Base-by-base conservation (phyloP, 129 eudicot species). In the Pittosporum tobira region DNA sequence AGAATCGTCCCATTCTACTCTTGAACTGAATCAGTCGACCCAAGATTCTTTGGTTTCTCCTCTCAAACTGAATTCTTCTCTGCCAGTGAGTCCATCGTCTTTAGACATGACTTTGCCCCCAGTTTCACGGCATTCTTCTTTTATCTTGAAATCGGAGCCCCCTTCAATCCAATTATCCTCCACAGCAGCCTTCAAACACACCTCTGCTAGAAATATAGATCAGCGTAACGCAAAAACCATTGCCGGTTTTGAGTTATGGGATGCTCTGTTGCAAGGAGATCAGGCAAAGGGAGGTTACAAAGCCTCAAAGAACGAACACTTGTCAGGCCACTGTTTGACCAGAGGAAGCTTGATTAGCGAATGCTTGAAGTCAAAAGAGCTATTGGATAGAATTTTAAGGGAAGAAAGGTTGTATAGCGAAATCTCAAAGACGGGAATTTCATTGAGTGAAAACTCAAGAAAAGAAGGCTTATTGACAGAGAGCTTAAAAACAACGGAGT, bases 261-360 rank as follows among this genome's bases (percentile, higher is more conserved):
- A 67, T 20, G 69, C 66, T 52, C 71, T 30, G 1, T 37, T 54
- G 30, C 70, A 25, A 57, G 70, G 62, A 62, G 61, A 65, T 47
- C 40, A 27, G 29, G 66, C 49, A 9, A 48, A 27, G 55, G 52
- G 57, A 15, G 29, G 47, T 15, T 15, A 16, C 16, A 8, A 55
- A 20, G 9, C n/a, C 6, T 5, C 23, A 3, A 55, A 14, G 44
- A 30, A 19, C 29, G 25, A 55, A 55, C n/a, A 31, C 24, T 40
- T 48, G 43, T 54, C 42, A 3, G 45, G 18, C 54, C 48, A 23
- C 2, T 53, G 15, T 36, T 49, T 62, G 20, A n/a, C 49, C 7
- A 49, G 48, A 43, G 45, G 43, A 27, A 28, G 4, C 24, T 25
- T 22, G 29, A 21, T 40, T 2, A 54, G 37, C 23, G 43, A 54